phyloP scores from a whole-genome alignment of 257 asterid genomes.

The Salvia hispanica region DNA sequence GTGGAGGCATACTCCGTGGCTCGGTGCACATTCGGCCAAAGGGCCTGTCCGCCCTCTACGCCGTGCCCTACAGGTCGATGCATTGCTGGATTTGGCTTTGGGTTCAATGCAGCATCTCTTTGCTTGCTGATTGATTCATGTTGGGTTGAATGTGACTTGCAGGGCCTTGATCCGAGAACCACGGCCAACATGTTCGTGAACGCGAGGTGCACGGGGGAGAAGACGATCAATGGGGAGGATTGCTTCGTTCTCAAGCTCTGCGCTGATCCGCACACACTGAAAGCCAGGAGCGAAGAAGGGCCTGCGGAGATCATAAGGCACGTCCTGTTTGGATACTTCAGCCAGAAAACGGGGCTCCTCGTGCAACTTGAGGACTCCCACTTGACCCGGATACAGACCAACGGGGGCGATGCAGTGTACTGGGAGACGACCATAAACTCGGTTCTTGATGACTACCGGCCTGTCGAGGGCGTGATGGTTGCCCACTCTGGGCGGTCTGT shows the following conservation, averaged over 20 bases:
- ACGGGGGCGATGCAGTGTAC: slow-evolving; percentile 49
- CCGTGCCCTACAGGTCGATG: slow-evolving; percentile 57
- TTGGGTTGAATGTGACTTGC: slow-evolving; percentile 13
- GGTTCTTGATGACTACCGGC: slow-evolving; percentile 49
- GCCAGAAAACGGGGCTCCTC: slow-evolving; percentile 61
- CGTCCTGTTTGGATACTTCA: slow-evolving; percentile 56
- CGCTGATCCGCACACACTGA: slow-evolving; percentile 55
- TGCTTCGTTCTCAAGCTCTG: slow-evolving; percentile 57
- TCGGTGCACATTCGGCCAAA: slow-evolving; percentile 61
- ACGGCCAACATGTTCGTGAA: slow-evolving; percentile 59
- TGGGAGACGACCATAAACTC: slow-evolving; percentile 67
- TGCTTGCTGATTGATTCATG: background rate
- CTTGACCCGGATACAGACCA: slow-evolving; percentile 52
- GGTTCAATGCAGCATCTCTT: too few species aligned
- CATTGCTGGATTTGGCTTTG: background rate
- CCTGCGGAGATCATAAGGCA: slow-evolving; percentile 63
- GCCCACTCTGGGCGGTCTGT: slow-evolving; percentile 61
- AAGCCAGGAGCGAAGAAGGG: slow-evolving; percentile 49
- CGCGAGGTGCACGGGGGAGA: slow-evolving; percentile 64
- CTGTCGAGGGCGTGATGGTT: slow-evolving; percentile 55
- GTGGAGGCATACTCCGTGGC: slow-evolving; percentile 69
- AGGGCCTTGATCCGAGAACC: slow-evolving; percentile 62
- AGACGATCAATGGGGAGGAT: slow-evolving; percentile 49
- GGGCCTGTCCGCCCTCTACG: slow-evolving; percentile 64
- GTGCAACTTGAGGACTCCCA: slow-evolving; percentile 58